Conservation (phyloP, 2,329 filamentous ascomycete species). For the Penicillium sp. region DNA sequence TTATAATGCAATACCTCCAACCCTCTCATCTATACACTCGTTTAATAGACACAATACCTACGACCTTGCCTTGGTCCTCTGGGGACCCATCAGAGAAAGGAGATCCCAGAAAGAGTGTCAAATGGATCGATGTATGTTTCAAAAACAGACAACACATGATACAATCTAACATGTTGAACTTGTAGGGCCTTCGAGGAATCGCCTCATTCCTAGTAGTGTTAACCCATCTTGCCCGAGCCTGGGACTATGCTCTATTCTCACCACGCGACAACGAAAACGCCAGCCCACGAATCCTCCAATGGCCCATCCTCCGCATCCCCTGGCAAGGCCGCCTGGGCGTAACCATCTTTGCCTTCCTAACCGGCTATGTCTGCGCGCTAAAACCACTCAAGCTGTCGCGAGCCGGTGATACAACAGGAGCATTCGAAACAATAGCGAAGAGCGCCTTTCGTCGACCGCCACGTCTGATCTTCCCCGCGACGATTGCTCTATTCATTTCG, state of each 20-base stretch:
- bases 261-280: conserved; percentile 45
- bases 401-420: conserved; percentile 43
- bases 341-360: conserved; percentile 56
- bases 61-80: neutral
- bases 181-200: conserved; percentile 52
- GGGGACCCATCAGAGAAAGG: conserved; percentile 26
- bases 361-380: conserved; percentile 55
- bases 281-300: conserved; percentile 48
- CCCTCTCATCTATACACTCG: conserved; percentile 18
- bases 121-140: conserved; percentile 59
- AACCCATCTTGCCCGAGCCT: conserved; percentile 53
- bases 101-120: conserved; percentile 45
- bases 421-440: conserved; percentile 50
- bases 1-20: conserved; percentile 2
- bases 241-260: conserved; percentile 53
- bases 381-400: conserved; percentile 54
- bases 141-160: neutral
- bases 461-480: conserved; percentile 52
- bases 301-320: conserved; percentile 54
- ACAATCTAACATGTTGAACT: neutral
- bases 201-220: conserved; percentile 54
- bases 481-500: conserved; percentile 51
- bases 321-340: conserved; percentile 55
- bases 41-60: conserved; percentile 19
- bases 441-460: conserved; percentile 54